Percentiles rank a stretch among this genome's conserved stretches.
Evolutionary conservation across 2,329 filamentous ascomycete genomes (phyloP).

Genomic region (Fusarium paranaense): DNA sequence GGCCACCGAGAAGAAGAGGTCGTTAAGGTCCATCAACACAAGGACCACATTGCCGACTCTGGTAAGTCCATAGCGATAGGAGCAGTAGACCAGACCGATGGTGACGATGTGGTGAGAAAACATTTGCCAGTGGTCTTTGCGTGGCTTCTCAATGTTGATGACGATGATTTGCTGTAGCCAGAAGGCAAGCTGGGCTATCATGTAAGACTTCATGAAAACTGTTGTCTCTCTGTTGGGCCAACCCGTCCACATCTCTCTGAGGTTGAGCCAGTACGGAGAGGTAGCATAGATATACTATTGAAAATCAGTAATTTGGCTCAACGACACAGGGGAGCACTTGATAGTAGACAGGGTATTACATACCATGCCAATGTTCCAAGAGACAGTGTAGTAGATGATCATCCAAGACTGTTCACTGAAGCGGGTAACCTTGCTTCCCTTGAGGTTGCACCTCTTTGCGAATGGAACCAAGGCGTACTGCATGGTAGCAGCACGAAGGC

Average conservation of each 20-base stretch:
- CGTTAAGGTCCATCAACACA: conserved; percentile 92
- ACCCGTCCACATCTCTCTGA: conserved; percentile 82
- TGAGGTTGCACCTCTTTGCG: conserved; percentile 77
- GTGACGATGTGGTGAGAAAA: conserved; percentile 94
- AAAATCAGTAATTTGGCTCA: neutral
- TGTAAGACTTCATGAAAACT: conserved; percentile 85
- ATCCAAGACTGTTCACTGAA: conserved; percentile 97
- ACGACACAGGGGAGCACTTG: neutral
- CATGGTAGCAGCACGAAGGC: conserved; percentile 84
- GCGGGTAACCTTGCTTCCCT: conserved; percentile 79
- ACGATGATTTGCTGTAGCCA: conserved; percentile 95
- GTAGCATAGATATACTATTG: conserved; percentile 80
- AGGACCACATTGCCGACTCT: conserved; percentile 90
- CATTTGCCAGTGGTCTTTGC: conserved; percentile 98
- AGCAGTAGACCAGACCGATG: conserved; percentile 79
- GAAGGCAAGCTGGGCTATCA: conserved; percentile 89
- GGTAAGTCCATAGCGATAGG: conserved; percentile 88
- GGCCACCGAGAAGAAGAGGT: conserved; percentile 73
- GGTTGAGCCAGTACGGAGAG: conserved; percentile 82
- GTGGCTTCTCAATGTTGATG: conserved; percentile 91
- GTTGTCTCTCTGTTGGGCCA: conserved; percentile 84
- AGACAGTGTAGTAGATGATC: conserved; percentile 82
- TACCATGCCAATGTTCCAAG: conserved; percentile 88
- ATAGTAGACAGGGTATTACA: conserved; percentile 45
- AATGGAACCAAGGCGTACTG: conserved; percentile 87